Percentiles rank a stretch among this genome's conserved stretches.
These are phyloP conservation scores for Phragmites australis DNA, from an alignment of 176 grass and related monocot genomes.

Conservation along the genomic window DNA sequence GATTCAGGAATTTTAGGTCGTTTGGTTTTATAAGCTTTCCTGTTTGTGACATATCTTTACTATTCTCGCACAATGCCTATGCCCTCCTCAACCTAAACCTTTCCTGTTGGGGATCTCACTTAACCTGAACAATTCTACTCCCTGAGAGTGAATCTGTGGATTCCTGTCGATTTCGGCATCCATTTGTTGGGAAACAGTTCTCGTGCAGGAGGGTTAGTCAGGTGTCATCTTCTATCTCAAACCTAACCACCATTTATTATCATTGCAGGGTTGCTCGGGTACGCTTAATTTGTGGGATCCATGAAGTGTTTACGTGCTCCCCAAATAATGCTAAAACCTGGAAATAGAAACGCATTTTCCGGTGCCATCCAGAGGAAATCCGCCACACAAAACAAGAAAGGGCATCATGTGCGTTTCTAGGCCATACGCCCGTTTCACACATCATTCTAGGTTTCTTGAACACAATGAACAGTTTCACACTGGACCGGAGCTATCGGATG, in stretches of 20 bases:
- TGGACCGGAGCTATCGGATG: constrained; percentile 12
- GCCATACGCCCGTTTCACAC: not conserved
- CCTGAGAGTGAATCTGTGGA: constrained; percentile 5
- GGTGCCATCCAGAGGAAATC: not conserved
- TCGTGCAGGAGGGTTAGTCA: constrained; percentile 34
- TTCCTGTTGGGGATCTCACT: constrained; percentile 26
- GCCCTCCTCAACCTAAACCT: not conserved
- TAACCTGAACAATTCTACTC: constrained; percentile 2
- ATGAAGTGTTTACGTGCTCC: constrained; percentile 21
- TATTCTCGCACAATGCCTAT: not conserved
- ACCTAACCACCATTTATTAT: constrained; percentile 31
- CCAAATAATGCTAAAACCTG: constrained; percentile 2
- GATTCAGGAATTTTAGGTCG: not conserved
- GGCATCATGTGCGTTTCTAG: not conserved
- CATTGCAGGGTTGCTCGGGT: constrained; percentile 16
- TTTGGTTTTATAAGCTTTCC: not conserved
- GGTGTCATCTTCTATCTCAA: constrained; percentile 37
- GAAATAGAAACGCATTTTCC: constrained; percentile 14
- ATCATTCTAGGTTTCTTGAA: not conserved
- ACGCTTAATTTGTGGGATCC: constrained; percentile 26
- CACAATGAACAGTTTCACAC: constrained; percentile 21
- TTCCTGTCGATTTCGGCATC: constrained; percentile 35
- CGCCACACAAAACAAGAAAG: not conserved
- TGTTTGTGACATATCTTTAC: constrained; percentile 5
- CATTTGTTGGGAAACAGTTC: constrained; percentile 37